phyloP scores from a whole-genome alignment of 148 eudicot genomes.

The Rhododendron kiyosumense region DNA sequence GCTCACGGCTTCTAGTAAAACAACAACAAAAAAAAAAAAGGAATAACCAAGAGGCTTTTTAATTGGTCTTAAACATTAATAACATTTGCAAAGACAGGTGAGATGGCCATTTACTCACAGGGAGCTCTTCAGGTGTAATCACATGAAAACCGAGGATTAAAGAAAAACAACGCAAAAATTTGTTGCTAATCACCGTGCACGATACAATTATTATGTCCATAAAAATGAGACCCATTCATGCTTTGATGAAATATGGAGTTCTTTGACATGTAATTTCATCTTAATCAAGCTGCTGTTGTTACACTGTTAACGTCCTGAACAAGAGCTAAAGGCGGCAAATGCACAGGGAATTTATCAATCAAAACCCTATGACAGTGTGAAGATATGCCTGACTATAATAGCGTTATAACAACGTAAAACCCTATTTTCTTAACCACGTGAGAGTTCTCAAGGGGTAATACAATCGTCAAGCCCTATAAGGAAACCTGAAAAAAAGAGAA shows the following conservation, averaged over 20 bases:
- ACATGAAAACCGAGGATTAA: background rate
- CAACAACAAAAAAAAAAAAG: background rate
- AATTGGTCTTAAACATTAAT: background rate
- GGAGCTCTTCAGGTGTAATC: background rate
- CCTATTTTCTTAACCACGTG: constrained; percentile 1
- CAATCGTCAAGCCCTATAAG: constrained; percentile 9
- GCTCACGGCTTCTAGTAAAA: background rate
- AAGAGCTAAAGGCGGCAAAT: constrained; percentile 1
- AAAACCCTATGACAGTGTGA: background rate
- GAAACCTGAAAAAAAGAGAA: background rate
- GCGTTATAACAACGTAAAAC: constrained; percentile 9
- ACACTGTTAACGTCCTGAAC: constrained; percentile 13
- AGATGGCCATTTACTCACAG: background rate
- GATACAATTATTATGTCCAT: background rate
- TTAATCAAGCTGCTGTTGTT: constrained; percentile 5
- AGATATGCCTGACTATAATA: background rate
- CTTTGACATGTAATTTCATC: constrained; percentile 17
- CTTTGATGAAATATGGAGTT: background rate
- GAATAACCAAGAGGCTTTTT: background rate
- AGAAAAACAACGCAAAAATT: background rate
- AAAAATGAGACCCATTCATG: background rate
- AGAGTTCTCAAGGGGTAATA: background rate
- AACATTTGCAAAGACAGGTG: background rate
- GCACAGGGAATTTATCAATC: constrained; percentile 6
- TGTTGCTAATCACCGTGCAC: background rate